phyloP scores from a whole-genome alignment of 495 filamentous ascomycete species.

The Margaritispora aquatica region DNA sequence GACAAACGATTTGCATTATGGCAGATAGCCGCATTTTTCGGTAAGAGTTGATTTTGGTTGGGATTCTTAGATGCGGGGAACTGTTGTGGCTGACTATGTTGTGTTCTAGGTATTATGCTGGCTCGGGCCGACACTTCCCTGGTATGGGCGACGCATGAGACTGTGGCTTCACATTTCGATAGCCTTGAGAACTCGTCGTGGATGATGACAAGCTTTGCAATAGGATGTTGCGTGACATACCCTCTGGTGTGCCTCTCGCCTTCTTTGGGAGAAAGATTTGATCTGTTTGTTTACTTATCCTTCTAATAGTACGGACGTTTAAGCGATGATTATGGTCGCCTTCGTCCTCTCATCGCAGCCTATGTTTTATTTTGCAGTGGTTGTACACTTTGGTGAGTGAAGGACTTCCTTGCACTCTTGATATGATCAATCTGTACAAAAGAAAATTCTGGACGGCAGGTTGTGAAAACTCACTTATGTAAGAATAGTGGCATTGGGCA shows the following conservation, averaged over 20 bases:
- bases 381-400: constrained; percentile 31
- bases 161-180: constrained; percentile 31
- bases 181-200: constrained; percentile 26
- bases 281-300: neutral
- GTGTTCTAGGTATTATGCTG: constrained; percentile 28
- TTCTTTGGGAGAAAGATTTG: neutral
- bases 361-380: constrained; percentile 30
- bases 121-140: constrained; percentile 30
- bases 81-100: constrained; percentile 1
- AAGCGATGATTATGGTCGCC: constrained; percentile 80
- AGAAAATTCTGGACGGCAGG: neutral
- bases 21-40: constrained; percentile 11
- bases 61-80: neutral
- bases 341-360: constrained; percentile 63
- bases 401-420: neutral
- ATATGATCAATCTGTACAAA: neutral
- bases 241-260: constrained; percentile 26
- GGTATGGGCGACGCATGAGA: constrained; percentile 29
- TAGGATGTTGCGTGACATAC: constrained; percentile 31
- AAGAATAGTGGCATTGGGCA: constrained; percentile 42
- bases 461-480: neutral
- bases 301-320: constrained; percentile 52
- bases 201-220: constrained; percentile 30
- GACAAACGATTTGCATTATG: constrained; percentile 8
- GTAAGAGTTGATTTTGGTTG: constrained; percentile 5